Evolutionary conservation across 331 rosid species (phyloP).

Genomic region (Spiraea crenata): DNA sequence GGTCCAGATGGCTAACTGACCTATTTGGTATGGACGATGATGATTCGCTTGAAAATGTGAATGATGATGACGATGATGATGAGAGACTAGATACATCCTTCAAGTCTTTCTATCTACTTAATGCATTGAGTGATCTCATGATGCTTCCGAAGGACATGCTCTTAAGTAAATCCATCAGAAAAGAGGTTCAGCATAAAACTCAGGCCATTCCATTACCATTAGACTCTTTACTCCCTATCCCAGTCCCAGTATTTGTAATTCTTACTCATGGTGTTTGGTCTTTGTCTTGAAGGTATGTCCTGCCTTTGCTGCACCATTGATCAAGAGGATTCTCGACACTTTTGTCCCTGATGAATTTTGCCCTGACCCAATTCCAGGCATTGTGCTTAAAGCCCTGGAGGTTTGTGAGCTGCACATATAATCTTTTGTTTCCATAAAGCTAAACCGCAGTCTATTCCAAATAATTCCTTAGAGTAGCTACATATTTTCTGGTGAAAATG

Average conservation of each 20-base stretch:
- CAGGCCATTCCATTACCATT: constrained; percentile 14
- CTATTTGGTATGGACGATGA: constrained; percentile 80
- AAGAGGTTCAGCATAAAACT: constrained; percentile 65
- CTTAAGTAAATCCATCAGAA: constrained; percentile 65
- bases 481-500: not conserved
- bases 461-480: not conserved
- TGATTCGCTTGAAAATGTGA: constrained; percentile 47
- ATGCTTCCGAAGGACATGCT: constrained; percentile 99
- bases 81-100: constrained; percentile 54
- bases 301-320: constrained; percentile 65
- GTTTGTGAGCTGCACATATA: constrained; percentile 37
- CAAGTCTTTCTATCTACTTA: constrained; percentile 83
- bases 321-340: constrained; percentile 68
- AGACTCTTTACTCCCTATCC: constrained; percentile 6
- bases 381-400: constrained; percentile 77
- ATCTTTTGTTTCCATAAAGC: not conserved
- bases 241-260: not conserved
- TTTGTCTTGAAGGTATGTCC: constrained; percentile 80
- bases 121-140: constrained; percentile 92
- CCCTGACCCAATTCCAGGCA: constrained; percentile 80
- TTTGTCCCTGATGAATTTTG: constrained; percentile 92
- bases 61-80: constrained; percentile 34
- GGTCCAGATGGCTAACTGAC: constrained; percentile 95
- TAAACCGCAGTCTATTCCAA: not conserved
- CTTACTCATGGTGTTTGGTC: constrained; percentile 22